Conservation (phyloP, 78 protist species). For the Dictyostelium citrinum region DNA sequence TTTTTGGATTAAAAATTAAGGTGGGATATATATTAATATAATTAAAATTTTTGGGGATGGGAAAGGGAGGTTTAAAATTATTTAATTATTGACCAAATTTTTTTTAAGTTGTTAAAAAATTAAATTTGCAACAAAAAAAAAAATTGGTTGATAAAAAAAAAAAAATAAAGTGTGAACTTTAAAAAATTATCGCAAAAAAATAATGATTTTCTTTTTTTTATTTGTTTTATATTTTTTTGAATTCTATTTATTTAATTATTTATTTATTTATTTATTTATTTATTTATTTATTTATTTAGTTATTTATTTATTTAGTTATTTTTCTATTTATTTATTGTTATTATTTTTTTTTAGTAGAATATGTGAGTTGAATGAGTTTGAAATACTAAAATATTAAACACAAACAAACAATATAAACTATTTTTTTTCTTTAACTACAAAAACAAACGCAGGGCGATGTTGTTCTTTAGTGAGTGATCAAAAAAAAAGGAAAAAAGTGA, state of each 20-base stretch:
- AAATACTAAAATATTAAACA: background rate
- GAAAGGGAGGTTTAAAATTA: conserved; percentile 2
- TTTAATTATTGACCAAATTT: background rate
- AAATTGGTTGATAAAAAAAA: background rate
- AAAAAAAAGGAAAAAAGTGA: background rate
- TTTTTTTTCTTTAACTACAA: background rate
- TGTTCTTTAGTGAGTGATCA: background rate
- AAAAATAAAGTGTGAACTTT: background rate
- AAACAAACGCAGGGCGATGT: background rate
- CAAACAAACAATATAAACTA: background rate
- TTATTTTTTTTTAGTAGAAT: background rate
- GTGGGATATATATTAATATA: background rate
- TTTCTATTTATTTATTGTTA: too few relatives aligned
- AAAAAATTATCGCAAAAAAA: background rate
- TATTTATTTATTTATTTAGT: too few relatives aligned
- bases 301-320: too few relatives aligned
- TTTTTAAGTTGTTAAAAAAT: background rate
- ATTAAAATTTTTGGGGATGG: conserved; percentile 5
- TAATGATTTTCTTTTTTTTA: background rate
- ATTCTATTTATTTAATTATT: too few relatives aligned
- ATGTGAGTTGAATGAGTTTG: background rate
- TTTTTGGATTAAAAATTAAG: background rate
- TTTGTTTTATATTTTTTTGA: background rate
- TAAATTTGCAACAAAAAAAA: background rate
- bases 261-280: too few relatives aligned